Percentiles rank a stretch among this genome's conserved stretches.
These are phyloP conservation scores for sweet orange (Citrus sinensis) DNA, from an alignment of 345 rosid species.

Conservation along the genomic window DVS_A1.0 CM039164.1:5897001-5897500, in stretches of 20 bases:
- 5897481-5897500: conserved; percentile 8
- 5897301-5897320: background rate
- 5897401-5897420: background rate
- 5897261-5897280: background rate
- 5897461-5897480: background rate
- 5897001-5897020: background rate
- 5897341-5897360: conserved; percentile 8
- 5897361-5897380: background rate
- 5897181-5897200: background rate
- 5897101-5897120: conserved; percentile 22
- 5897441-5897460: conserved; percentile 2
- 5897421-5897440: background rate
- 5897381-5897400: background rate
- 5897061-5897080: conserved; percentile 15
- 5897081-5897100: conserved; percentile 10
- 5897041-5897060: background rate
- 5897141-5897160: conserved; percentile 11
- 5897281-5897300: conserved; percentile 8
- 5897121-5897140: conserved; percentile 33
- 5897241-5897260: background rate
- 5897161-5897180: background rate
- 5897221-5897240: too few relatives aligned
- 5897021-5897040: background rate
- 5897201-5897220: too few relatives aligned
- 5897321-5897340: conserved; percentile 11